These are phyloP conservation scores for Pythium aquatile DNA, from an alignment of 352 stramenopile genomes.

Conservation along the genomic window DNA sequence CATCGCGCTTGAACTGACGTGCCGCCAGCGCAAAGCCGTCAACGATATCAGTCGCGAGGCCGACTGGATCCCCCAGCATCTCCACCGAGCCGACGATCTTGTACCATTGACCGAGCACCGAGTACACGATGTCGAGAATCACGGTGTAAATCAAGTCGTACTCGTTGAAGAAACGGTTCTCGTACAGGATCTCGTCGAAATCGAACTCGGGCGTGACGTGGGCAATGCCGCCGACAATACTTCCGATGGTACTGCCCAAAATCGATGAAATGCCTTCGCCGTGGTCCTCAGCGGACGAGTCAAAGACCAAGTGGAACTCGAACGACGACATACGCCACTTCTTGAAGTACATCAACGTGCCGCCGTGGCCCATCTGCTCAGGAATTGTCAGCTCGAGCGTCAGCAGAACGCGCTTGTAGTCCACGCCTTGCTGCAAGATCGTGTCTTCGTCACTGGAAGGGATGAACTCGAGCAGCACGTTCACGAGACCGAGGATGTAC, in stretches of 20 bases:
- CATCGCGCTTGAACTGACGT: constrained; percentile 79
- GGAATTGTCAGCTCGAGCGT: constrained; percentile 49
- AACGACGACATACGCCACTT: constrained; percentile 66
- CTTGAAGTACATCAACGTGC: constrained; percentile 85
- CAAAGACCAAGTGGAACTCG: constrained; percentile 81
- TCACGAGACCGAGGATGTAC: constrained; percentile 70
- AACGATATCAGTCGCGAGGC: constrained; percentile 81
- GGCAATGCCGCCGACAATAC: constrained; percentile 85
- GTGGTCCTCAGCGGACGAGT: constrained; percentile 75
- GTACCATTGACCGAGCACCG: constrained; percentile 84
- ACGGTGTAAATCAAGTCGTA: constrained; percentile 82
- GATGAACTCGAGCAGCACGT: constrained; percentile 76
- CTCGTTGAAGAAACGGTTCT: constrained; percentile 84
- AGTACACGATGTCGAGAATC: constrained; percentile 67
- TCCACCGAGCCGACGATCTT: constrained; percentile 88
- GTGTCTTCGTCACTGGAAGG: constrained; percentile 66
- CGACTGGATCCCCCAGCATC: constrained; percentile 79
- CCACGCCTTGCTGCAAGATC: constrained; percentile 53
- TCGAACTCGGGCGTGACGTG: constrained; percentile 82
- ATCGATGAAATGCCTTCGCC: constrained; percentile 80
- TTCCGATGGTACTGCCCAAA: constrained; percentile 78
- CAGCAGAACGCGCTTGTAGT: constrained; percentile 62
- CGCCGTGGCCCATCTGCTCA: constrained; percentile 40
- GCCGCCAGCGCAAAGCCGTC: constrained; percentile 79
- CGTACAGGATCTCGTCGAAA: constrained; percentile 69